Base-by-base conservation (phyloP, 352 stramenopile species). In the Globisporangium spinosum region DNA sequence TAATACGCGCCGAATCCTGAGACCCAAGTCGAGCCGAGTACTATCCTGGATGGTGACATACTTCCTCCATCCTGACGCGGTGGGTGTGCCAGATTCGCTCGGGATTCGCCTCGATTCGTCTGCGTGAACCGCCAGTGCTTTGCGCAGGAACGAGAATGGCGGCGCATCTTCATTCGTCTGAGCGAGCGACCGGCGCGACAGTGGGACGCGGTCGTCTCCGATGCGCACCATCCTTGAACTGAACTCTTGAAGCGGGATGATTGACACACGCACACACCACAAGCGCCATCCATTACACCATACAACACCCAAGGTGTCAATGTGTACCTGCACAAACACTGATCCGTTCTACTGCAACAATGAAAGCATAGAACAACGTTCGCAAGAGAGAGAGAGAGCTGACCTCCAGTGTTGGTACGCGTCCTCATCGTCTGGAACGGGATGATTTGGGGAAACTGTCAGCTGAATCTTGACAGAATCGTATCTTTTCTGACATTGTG, bases 41-140 rank as follows among this genome's bases (percentile, higher is more conserved):
- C 12, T 47, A 5, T 47, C 40, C 15, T 47, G 40, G 40, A 5
- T 17, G 38, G 6, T 7, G 15, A 15, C 13, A 43, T 15, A 47
- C 12, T 38, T 59, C 20, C 32, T 43, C 54, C 5, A 27, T 2
- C 13, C 40, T 47, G 13, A 55, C n/a, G 8, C 47, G 7, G 47
- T 9, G 1, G 6, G n/a, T 10, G 6, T 8, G 54, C 3, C 10
- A 40, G 17, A 43, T 43, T 59, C 54, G 25, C 54, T 34, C 7
- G 1, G 13, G 55, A 61, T 61, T 60, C 55, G 17, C 29, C 51
- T 60, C 17, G 55, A 60, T 60, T 61, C 55, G 55, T 61, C 55
- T 61, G 55, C 20, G 20, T 9, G 9, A 27, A 7, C 9, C 1
- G 27, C 8, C 55, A 61, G 17, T 6, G 5, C 17, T 47, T 27